Base-by-base conservation (phyloP, 495 filamentous ascomycete species). In the Aspergillus nanangensis region DNA sequence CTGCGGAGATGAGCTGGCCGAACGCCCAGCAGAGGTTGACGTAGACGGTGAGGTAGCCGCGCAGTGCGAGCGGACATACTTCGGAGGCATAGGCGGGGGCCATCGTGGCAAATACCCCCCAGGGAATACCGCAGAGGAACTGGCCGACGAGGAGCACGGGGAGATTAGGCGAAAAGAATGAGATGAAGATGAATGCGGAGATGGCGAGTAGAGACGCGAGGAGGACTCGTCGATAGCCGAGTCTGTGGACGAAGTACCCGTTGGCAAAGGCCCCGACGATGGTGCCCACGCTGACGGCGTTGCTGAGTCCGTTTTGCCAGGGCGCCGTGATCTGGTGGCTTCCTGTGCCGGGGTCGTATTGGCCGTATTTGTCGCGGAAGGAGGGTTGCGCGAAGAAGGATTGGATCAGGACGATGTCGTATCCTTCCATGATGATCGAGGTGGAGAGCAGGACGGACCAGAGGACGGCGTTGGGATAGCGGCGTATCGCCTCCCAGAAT, bases 231-330 rank as follows among this genome's bases (percentile, higher is more conserved):
- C n/a, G n/a, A n/a, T n/a, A n/a, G n/a, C n/a, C n/a, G n/a, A n/a
- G n/a, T n/a, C n/a, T n/a, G n/a, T n/a, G n/a, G n/a, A n/a, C n/a
- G n/a, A n/a, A n/a, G n/a, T n/a, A n/a, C 32, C 79, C 80, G 52
- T 84, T 86, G 58, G 83, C 68, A 33, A 82, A 46, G 8, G 85
- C 66, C 37, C 83, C 83, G 9, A 41, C 44, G 20, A 84, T 71
- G 55, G 84, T 80, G n/a, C 83, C 82, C 48, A 71, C 62, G 10
- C 54, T 47, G 11, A 57, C 60, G 18, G 63, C 80, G 52, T 86
- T 86, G 32, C 73, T 79, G 15, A 87, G 63, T 14, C 81, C 83
- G 3, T 82, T 68, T 53, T 86, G 82, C 83, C 83, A 87, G 14
- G 45, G 37, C 8, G 71, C 67, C 19, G 68, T 44, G 33, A 77